Evolutionary conservation across 352 stramenopile species (phyloP), one percentile per base, ranked within the genome.

Genomic region (Pythium dissotocum): DNA sequence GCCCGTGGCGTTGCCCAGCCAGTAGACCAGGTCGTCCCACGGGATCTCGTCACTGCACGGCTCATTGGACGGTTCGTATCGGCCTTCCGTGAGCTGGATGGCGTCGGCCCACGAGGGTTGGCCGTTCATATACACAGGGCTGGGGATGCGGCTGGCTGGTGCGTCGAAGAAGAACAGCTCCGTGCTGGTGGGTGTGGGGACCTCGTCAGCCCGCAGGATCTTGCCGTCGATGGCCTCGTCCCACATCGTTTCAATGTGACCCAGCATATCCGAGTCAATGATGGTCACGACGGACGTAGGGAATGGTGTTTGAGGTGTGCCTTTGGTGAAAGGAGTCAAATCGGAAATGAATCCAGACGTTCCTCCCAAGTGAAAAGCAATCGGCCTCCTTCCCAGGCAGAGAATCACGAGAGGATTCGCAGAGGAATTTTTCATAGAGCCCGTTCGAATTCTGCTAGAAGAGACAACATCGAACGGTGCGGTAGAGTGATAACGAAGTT

Each of bases 1-100:
- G 18, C 67, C 67, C 7, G 67, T 70, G 21, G 38, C 33, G 48
- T 74, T 61, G 2, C 67, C 67, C 10, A 74, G 55, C 67, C 67
- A 74, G 38, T 61, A 74, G 32, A 74, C 67, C 16, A 74, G 67
- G 28, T 74, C 67, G 28, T 55, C 13, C 46, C 57, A 71, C 8
- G 56, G 68, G 35, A 74, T 74, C 35, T 74, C 62, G 16, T 65
- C 68, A 24, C 55, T 67, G 38, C 58, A 65, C 14, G 68, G 68
- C 36, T 66, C 49, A 16, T 30, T 35, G 1, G 49, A 57, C 13
- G 68, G 62, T 38, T 74, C 62, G 18, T 62, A 33, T 16, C 6
- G 42, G 49, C 58, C 58, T 4, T 26, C 12, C 13, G 26, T 18
- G 35, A 53, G 35, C 13, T 36, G 33, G 38, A 53, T 51, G 38